Conservation (phyloP, 345 rosid genomes). For the Geranium brycei region DNA sequence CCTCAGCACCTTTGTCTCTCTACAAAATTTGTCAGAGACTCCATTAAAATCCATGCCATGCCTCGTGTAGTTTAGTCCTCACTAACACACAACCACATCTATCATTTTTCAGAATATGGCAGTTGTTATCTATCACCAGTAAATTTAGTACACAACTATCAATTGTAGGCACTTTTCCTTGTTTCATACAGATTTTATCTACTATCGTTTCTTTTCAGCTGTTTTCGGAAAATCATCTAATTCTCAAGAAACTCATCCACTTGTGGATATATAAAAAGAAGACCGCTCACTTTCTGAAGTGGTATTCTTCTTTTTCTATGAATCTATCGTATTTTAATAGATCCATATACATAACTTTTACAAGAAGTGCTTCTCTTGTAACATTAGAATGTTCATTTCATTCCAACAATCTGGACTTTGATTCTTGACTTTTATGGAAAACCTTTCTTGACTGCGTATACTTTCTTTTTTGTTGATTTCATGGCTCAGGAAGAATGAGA, state of each 20-base stretch:
- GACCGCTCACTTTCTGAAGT: too few species aligned
- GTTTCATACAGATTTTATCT: background rate
- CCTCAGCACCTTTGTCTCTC: background rate
- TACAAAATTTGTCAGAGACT: background rate
- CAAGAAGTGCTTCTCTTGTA: background rate
- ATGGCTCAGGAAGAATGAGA: background rate
- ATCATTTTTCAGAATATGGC: background rate
- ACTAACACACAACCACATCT: background rate
- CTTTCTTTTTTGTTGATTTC: background rate
- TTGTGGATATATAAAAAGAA: too few species aligned
- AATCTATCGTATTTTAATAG: too few species aligned
- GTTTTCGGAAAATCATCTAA: too few species aligned
- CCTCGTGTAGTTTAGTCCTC: background rate
- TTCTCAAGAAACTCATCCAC: too few species aligned
- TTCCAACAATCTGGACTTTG: too few species aligned
- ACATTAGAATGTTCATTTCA: background rate
- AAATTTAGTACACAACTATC: background rate
- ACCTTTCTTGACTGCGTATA: background rate
- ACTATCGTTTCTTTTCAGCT: too few species aligned
- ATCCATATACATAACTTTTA: too few species aligned
- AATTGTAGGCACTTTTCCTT: background rate
- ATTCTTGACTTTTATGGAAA: background rate
- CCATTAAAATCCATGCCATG: background rate
- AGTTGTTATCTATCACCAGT: background rate
- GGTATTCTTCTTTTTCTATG: too few species aligned